Base-by-base conservation (phyloP, 2,329 filamentous ascomycete species). In the Alternaria rosae region DNA sequence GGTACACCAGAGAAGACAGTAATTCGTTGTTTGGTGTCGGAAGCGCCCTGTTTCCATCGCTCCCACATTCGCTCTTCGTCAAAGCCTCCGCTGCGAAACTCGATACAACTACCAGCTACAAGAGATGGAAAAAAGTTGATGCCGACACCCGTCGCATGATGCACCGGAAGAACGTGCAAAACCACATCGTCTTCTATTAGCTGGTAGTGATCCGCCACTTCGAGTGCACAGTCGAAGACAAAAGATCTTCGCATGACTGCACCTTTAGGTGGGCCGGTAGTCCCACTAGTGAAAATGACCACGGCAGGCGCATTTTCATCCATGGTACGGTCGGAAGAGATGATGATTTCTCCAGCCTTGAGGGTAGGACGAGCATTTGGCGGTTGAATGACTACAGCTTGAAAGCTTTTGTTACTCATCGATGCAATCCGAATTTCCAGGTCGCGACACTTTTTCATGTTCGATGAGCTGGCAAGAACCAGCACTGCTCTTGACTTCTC, bases 221-320 rank as follows among this genome's bases (percentile, higher is more conserved):
- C 70, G 17, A 77, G 45, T 1, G 76, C 76, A 38, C 67, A 69
- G 44, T 78, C 75, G 59, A 79, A 79, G 10, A 79, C 74, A 63
- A 79, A 83, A 2, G 77, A 75, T 38, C 81, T 72, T 10, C 80
- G 76, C 81, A 82, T 82, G 1, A 83, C 79, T 25, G 80, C 79
- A 15, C 80, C 82, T 64, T 83, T 84, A 0, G 82, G 82, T 1
- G 78, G 78, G 0, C 82, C 82, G 2, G 82, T 84, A 0, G 81
- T 84, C 1, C 82, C 82, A n/a, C 79, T 82, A 5, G 81, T 83
- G 71, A 82, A 83, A 23, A 83, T 82, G 3, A 83, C 81, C 6
- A 83, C 76, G 5, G 76, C 79, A 1, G 79, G 77, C 15, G 66
- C 78, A 57, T 78, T 82, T 50, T 82, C 79, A 44, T 80, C 75